Conservation (phyloP, 768 basidiomycete genomes). For the Termitomyces heimii region DNA sequence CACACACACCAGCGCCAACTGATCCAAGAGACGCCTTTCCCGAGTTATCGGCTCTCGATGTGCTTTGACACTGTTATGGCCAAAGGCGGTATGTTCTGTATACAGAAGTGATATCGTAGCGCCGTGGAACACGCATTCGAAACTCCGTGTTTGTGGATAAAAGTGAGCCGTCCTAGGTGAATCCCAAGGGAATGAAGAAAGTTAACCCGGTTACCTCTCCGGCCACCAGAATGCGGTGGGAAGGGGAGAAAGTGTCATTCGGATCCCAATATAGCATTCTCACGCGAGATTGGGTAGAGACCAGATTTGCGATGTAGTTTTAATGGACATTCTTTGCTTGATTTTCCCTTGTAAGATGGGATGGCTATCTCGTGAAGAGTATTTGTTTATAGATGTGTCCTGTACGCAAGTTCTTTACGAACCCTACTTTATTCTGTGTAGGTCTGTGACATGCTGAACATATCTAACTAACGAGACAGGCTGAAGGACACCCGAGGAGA, state of each 20-base stretch:
- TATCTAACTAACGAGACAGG: neutral
- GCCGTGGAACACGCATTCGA: neutral
- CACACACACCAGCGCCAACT: slow-evolving; percentile 24
- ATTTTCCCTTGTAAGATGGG: neutral
- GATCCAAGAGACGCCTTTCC: slow-evolving; percentile 14
- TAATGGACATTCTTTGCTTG: neutral
- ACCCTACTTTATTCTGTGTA: neutral
- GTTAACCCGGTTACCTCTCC: neutral
- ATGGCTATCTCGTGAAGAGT: neutral
- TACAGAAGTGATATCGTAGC: neutral
- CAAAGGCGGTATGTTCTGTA: neutral
- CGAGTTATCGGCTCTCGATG: neutral
- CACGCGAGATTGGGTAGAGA: neutral
- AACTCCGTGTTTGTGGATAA: neutral
- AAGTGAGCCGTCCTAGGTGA: neutral
- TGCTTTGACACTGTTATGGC: neutral
- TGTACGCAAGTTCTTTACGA: neutral
- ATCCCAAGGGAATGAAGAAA: neutral
- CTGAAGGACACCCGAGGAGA: neutral
- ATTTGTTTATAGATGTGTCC: neutral
- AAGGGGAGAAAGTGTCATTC: neutral
- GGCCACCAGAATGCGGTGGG: neutral
- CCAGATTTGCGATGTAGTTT: neutral
- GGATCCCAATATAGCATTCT: neutral
- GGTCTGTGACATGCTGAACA: neutral